These are phyloP conservation scores for Aureobasidium musti DNA, from an alignment of 2,329 filamentous ascomycete species.

Conservation along the genomic window DNA sequence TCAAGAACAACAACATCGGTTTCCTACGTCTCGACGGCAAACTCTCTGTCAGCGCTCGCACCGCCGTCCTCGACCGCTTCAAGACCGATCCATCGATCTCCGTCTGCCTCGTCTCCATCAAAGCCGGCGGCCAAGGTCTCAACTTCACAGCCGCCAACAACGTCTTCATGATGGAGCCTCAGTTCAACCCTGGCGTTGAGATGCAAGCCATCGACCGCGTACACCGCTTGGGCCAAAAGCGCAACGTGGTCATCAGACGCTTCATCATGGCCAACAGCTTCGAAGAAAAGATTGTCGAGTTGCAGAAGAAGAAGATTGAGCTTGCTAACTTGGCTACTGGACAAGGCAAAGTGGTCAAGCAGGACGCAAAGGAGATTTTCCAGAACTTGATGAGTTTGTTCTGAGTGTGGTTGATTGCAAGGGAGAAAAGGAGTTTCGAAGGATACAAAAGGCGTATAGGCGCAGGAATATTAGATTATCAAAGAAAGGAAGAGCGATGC, in stretches of 20 bases:
- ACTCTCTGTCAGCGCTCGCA: conserved; percentile 75
- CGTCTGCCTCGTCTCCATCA: conserved; percentile 89
- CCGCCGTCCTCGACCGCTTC: conserved; percentile 74
- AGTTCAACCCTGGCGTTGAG: conserved; percentile 94
- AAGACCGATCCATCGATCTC: conserved; percentile 69
- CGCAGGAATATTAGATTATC: neutral
- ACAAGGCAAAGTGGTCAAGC: conserved; percentile 60
- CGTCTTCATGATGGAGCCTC: conserved; percentile 97
- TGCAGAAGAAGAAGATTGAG: conserved; percentile 92
- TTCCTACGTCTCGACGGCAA: conserved; percentile 86
- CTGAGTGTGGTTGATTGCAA: conserved; percentile 31
- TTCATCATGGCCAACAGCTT: conserved; percentile 91
- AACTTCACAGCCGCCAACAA: conserved; percentile 84
- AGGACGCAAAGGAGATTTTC: conserved; percentile 66
- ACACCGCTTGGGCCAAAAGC: conserved; percentile 83
- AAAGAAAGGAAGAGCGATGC: neutral
- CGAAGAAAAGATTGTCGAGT: conserved; percentile 86
- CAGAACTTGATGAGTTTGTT: conserved; percentile 64
- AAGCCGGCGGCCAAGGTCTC: conserved; percentile 85
- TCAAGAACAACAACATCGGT: conserved; percentile 65
- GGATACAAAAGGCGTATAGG: neutral
- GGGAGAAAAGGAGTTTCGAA: neutral
- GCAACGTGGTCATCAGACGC: conserved; percentile 81
- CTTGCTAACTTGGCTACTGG: conserved; percentile 74
- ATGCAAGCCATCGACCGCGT: conserved; percentile 93